Percentiles rank a stretch among this genome's conserved stretches.
These are phyloP conservation scores for Trichophyton rubrum DNA, from an alignment of 2,329 filamentous ascomycete species.

Conservation along the genomic window DNA sequence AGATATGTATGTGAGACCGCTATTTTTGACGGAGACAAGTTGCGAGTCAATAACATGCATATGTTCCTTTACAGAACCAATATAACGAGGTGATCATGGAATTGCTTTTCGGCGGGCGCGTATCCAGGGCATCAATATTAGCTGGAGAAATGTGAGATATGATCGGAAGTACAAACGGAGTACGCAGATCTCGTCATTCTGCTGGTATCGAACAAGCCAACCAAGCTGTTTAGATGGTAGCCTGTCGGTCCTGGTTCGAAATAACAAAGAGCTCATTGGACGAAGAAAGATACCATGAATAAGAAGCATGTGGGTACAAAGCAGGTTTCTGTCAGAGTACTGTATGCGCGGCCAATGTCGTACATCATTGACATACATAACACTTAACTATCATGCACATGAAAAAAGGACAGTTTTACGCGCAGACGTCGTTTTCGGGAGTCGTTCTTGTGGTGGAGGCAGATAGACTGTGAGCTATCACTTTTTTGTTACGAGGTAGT, in stretches of 20 bases:
- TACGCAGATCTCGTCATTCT: neutral
- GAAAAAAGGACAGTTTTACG: neutral
- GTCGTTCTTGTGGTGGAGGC: neutral
- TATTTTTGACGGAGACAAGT: neutral
- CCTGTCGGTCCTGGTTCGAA: neutral
- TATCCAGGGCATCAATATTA: neutral
- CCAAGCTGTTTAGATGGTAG: neutral
- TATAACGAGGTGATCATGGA: neutral
- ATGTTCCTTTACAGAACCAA: neutral
- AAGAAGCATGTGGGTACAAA: neutral
- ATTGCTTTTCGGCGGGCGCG: neutral
- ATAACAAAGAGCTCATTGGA: neutral
- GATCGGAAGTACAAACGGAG: neutral
- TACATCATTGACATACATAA: neutral
- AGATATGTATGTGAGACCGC: conserved; percentile 1
- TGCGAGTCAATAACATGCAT: neutral
- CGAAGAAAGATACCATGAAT: neutral
- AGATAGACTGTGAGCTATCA: conserved; percentile 1
- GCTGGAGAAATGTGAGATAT: neutral
- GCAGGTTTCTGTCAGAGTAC: neutral
- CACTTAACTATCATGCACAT: neutral
- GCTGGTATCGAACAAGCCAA: neutral
- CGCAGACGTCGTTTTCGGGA: neutral
- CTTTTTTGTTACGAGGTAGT: neutral
- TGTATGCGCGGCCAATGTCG: neutral